Evolutionary conservation across 2,329 filamentous ascomycete genomes (phyloP).

Genomic region (Aureobasidium pullulans): DNA sequence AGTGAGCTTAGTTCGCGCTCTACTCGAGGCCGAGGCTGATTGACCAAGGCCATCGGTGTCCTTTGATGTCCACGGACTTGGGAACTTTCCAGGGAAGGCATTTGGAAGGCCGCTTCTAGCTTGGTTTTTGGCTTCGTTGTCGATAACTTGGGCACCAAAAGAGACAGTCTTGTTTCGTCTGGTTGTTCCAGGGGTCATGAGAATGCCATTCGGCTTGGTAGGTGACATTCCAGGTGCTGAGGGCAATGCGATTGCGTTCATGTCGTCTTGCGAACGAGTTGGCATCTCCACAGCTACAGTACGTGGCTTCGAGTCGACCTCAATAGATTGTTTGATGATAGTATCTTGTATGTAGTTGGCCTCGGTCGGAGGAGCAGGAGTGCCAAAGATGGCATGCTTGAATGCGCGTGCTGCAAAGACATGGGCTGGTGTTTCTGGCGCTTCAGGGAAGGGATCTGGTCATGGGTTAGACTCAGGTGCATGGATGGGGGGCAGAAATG

Average conservation of each 20-base stretch:
- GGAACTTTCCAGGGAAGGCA: constrained; percentile 41
- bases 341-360: constrained; percentile 14
- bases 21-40: background rate
- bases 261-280: background rate
- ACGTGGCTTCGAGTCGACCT: background rate
- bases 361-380: constrained; percentile 46
- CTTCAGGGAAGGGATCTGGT: constrained; percentile 33
- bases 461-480: background rate
- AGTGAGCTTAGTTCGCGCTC: constrained; percentile 32
- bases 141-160: constrained; percentile 50
- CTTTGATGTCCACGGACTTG: constrained; percentile 44
- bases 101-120: constrained; percentile 40
- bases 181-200: constrained; percentile 55
- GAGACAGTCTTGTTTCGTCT: constrained; percentile 52
- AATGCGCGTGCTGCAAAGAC: constrained; percentile 62
- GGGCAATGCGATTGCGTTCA: background rate
- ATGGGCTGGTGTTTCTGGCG: constrained; percentile 58
- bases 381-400: constrained; percentile 58
- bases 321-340: background rate
- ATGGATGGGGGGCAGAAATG: too few species aligned
- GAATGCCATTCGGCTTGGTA: constrained; percentile 52
- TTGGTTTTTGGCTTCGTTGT: constrained; percentile 47
- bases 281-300: background rate
- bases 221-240: constrained; percentile 8
- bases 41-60: constrained; percentile 22